phyloP scores from a whole-genome alignment of 2,329 filamentous ascomycete genomes.

The Fusarium sp. region DNA sequence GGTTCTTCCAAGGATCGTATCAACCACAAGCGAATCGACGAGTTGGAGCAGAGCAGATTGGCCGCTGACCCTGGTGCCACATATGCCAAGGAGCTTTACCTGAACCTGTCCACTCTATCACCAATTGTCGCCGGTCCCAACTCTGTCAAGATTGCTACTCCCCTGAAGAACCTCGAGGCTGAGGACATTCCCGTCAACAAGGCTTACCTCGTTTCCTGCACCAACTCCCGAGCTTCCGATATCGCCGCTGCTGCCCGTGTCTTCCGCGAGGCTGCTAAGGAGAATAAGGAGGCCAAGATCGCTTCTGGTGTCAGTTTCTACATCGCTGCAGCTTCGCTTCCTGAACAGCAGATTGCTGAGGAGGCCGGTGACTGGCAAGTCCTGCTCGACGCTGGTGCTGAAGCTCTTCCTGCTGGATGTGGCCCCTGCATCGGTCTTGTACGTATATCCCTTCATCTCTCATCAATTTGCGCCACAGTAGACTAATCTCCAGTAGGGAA shows the following conservation, averaged over 20 bases:
- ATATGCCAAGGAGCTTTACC: constrained; percentile 86
- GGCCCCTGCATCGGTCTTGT: constrained; percentile 85
- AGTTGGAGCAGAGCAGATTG: constrained; percentile 75
- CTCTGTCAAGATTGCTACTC: constrained; percentile 87
- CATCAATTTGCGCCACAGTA: not conserved
- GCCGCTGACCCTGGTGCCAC: constrained; percentile 79
- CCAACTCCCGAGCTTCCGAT: constrained; percentile 86
- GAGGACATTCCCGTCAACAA: constrained; percentile 84
- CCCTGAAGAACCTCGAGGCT: constrained; percentile 77
- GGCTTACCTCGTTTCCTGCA: constrained; percentile 91
- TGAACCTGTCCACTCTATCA: constrained; percentile 85
- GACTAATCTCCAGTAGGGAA: constrained; percentile 57
- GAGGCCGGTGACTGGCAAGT: constrained; percentile 87
- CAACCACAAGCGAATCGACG: constrained; percentile 78
- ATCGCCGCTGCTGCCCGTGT: constrained; percentile 82
- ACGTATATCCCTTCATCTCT: not conserved
- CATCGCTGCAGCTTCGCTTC: constrained; percentile 85
- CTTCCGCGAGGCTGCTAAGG: constrained; percentile 81
- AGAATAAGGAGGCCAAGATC: constrained; percentile 75
- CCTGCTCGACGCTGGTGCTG: constrained; percentile 83
- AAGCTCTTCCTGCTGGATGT: constrained; percentile 78
- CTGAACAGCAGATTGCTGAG: constrained; percentile 83
- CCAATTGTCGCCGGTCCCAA: constrained; percentile 91
- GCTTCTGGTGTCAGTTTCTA: constrained; percentile 85
- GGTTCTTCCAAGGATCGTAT: constrained; percentile 69